Evolutionary conservation across 208 protist species (phyloP), one percentile per base, ranked within the genome.

Genomic region (Wallacemonas sp.): DNA sequence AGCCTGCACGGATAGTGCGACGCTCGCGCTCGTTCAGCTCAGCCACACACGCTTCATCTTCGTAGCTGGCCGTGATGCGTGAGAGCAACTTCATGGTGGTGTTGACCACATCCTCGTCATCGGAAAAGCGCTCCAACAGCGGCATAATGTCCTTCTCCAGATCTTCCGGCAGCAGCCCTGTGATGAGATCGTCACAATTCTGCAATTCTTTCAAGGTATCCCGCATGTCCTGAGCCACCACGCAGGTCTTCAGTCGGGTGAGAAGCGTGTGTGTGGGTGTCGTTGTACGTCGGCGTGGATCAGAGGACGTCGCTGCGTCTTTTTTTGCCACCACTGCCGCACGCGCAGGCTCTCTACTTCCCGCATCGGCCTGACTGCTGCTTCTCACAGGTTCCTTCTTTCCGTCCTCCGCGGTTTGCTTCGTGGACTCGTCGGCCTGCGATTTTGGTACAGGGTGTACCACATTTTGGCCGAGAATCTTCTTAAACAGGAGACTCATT

Each of bases 401-500:
- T 26, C 4, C 26, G 30, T 26, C n/a, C n/a, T n/a, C n/a, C n/a
- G n/a, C n/a, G n/a, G n/a, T n/a, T n/a, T n/a, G n/a, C n/a, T n/a
- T n/a, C n/a, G n/a, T n/a, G n/a, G n/a, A n/a, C n/a, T n/a, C n/a
- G 26, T 2, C 9, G 9, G 9, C 1, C 4, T 22, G 22, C 27
- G 6, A 15, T 17, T 66, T 14, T 55, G n/a, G 27, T 27, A 27
- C 21, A 1, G 89, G 89, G 56, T 95, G 89, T 14, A 95, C 89
- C n/a, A 95, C 84, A 17, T 70, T 62, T 22, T 92, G 70, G 3
- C 89, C 89, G 15, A 95, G 62, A n/a, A 95, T 63, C 1, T 72
- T 72, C 44, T 79, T 88, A 24, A 92, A 79, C 11, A 95, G 49
- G 58, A 90, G 82, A 58, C 89, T 95, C 89, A 95, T 95, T 53